Percentiles rank a stretch among this genome's conserved stretches.
Evolutionary conservation across 208 protist genomes (phyloP).

Genomic region (Crithidia sp.): DNA sequence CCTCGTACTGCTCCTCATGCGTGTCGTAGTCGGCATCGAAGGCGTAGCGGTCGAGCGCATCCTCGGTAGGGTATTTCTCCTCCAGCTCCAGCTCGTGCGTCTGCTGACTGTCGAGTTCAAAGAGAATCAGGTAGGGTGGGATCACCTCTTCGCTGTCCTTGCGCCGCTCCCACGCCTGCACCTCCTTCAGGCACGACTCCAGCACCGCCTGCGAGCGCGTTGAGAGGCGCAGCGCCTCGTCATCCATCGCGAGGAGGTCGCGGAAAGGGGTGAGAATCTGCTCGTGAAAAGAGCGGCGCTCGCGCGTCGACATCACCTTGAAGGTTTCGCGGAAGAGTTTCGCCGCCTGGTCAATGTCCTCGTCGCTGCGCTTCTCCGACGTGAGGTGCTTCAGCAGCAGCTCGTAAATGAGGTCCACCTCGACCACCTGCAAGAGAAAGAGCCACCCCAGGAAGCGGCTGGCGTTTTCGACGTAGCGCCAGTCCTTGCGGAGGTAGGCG

Average conservation of each 20-base stretch:
- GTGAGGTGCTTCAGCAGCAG: conserved; percentile 76
- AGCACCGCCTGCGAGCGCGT: conserved; percentile 97
- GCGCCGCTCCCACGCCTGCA: conserved; percentile 85
- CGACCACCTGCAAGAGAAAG: conserved; percentile 83
- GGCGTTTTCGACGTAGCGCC: conserved; percentile 77
- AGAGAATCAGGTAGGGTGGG: conserved; percentile 85
- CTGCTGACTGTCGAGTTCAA: conserved; percentile 95
- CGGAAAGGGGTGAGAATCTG: conserved; percentile 81
- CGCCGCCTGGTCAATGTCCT: conserved; percentile 94
- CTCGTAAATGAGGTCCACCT: conserved; percentile 79
- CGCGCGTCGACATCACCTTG: conserved; percentile 63
- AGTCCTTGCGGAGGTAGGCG: conserved; percentile 92
- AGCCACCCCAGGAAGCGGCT: conserved; percentile 73
- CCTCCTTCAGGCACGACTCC: conserved; percentile 93
- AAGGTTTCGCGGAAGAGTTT: conserved; percentile 79
- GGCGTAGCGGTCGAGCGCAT: conserved; percentile 93
- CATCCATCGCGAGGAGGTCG: conserved; percentile 83
- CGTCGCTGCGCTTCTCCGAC: conserved; percentile 91
- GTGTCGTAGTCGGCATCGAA: conserved; percentile 93
- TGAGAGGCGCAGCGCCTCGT: conserved; percentile 94
- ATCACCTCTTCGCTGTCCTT: conserved; percentile 86
- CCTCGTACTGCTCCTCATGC: conserved; percentile 94
- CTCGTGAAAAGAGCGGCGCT: conserved; percentile 66
- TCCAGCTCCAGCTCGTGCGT: conserved; percentile 95
- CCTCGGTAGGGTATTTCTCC: conserved; percentile 88